phyloP scores from a whole-genome alignment of 176 grass and related monocot species.

The Luzula sylvatica region DNA sequence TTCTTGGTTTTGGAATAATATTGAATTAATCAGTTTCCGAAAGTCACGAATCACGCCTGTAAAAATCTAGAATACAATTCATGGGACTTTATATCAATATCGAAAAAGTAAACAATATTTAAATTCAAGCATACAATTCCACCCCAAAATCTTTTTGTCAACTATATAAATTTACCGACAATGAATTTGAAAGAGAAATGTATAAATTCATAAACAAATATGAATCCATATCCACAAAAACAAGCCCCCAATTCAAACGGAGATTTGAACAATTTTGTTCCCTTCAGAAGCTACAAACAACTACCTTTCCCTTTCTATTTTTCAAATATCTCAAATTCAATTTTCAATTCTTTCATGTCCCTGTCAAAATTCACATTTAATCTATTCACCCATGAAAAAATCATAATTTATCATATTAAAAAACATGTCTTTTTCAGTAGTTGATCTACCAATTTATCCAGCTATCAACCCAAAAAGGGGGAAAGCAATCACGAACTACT shows the following conservation, averaged over 20 bases:
- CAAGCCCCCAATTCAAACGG: neutral
- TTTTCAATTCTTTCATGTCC: too few species aligned
- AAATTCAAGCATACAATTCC: neutral
- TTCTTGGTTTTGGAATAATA: too few species aligned
- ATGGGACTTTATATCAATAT: neutral
- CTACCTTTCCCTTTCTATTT: slow-evolving; percentile 7
- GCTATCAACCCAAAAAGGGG: slow-evolving; percentile 6
- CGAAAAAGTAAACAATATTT: slow-evolving; percentile 3
- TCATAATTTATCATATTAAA: too few species aligned
- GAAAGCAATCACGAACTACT: slow-evolving; percentile 21
- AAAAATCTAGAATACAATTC: too few species aligned
- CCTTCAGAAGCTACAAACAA: neutral
- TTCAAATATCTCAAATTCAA: neutral
- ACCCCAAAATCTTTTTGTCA: neutral
- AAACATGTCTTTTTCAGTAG: slow-evolving; percentile 12
- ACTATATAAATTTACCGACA: neutral
- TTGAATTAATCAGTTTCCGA: too few species aligned
- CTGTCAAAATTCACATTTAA: too few species aligned
- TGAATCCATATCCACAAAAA: neutral
- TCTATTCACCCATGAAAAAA: too few species aligned
- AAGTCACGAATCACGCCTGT: too few species aligned
- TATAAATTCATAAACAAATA: neutral
- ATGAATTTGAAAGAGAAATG: slow-evolving; percentile 1
- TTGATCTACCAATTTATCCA: slow-evolving; percentile 23
- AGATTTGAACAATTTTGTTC: neutral